These are phyloP conservation scores for Diplotaxis tenuifolia DNA, from an alignment of 345 rosid species.

Conservation along the genomic window DNA sequence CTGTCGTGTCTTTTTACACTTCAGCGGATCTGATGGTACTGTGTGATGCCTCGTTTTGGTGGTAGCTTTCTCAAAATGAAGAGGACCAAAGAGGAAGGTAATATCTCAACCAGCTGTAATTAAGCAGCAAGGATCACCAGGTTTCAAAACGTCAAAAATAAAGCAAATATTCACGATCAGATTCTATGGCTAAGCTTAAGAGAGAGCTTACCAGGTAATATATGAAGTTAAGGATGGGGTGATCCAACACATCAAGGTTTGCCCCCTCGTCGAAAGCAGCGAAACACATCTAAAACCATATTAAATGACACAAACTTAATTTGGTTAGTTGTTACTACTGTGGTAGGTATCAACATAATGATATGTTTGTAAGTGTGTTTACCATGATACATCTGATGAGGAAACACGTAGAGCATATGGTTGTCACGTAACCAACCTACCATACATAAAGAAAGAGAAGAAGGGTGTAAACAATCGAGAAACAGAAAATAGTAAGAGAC, in stretches of 20 bases:
- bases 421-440: slow-evolving; percentile 95
- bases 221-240: slow-evolving; percentile 75
- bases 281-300: slow-evolving; percentile 60
- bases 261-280: slow-evolving; percentile 81
- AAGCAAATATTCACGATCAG: background rate
- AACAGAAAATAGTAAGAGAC: background rate
- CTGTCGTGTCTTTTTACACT: background rate
- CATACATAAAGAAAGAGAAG: slow-evolving; percentile 23
- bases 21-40: slow-evolving; percentile 79
- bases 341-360: background rate
- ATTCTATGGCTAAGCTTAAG: slow-evolving; percentile 8
- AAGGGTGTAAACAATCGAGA: background rate
- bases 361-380: slow-evolving; percentile 31
- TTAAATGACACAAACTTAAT: slow-evolving; percentile 1
- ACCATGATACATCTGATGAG: slow-evolving; percentile 88
- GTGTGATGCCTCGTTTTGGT: slow-evolving; percentile 79
- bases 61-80: slow-evolving; percentile 93
- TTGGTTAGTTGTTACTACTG: slow-evolving; percentile 1
- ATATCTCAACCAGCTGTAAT: slow-evolving; percentile 78
- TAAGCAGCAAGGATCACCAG: slow-evolving; percentile 1
- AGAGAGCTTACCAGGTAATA: slow-evolving; percentile 71
- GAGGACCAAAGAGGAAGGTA: slow-evolving; percentile 86
- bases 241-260: slow-evolving; percentile 78
- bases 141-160: background rate
- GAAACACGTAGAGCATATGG: slow-evolving; percentile 88